Conservation (phyloP, 176 grass and related monocot genomes). For the Carex parvula region DNA sequence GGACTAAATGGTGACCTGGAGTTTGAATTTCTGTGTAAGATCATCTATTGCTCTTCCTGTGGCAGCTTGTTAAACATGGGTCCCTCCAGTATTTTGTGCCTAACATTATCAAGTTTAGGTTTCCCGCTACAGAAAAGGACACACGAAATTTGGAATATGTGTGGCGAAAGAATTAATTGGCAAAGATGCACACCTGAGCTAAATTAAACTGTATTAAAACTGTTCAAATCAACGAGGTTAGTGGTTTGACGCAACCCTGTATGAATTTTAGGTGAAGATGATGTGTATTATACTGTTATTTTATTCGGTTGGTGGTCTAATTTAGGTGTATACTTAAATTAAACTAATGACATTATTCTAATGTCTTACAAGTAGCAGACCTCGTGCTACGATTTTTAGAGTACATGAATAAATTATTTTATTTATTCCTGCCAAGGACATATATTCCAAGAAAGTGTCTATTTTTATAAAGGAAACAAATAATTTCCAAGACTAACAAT, state of each 20-base stretch:
- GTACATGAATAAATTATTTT: background rate
- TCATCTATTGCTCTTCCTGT: background rate
- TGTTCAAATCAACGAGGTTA: background rate
- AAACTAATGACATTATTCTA: conserved; percentile 11
- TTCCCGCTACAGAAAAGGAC: background rate
- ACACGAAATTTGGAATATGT: background rate
- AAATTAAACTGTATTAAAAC: background rate
- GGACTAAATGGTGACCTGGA: background rate
- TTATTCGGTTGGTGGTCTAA: conserved; percentile 7
- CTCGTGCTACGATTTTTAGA: conserved; percentile 2
- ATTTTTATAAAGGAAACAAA: background rate
- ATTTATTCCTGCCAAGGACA: background rate
- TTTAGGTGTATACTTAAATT: conserved; percentile 4
- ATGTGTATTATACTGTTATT: conserved; percentile 6
- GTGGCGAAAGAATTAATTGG: background rate
- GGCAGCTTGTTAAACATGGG: background rate
- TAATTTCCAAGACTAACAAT: background rate
- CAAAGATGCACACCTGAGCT: background rate
- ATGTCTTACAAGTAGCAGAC: conserved; percentile 1
- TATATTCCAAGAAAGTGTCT: conserved; percentile 9
- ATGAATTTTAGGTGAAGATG: conserved; percentile 19
- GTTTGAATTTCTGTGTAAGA: background rate
- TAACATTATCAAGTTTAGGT: background rate
- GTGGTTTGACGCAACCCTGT: background rate
- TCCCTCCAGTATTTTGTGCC: background rate